These are phyloP conservation scores for Musa itinerans DNA, from an alignment of 176 grass and related monocot species.

Conservation along the genomic window DNA sequence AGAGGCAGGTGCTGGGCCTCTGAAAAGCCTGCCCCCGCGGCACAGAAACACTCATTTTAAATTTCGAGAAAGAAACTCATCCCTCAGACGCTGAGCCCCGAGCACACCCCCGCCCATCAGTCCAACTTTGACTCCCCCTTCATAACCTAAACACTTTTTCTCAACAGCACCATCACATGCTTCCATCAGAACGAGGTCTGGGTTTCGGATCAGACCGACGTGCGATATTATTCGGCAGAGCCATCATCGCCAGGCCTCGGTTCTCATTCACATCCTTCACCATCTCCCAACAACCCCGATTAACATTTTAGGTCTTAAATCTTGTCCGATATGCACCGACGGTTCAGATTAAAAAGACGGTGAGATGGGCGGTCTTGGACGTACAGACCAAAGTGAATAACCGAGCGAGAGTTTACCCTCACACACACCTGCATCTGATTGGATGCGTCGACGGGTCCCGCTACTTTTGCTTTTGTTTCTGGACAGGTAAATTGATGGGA, in stretches of 20 bases:
- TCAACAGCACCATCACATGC: not conserved
- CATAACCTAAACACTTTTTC: too few relatives aligned
- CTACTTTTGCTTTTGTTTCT: too few relatives aligned
- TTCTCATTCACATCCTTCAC: not conserved
- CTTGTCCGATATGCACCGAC: too few relatives aligned
- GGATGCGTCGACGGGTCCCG: too few relatives aligned
- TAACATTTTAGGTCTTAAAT: too few relatives aligned
- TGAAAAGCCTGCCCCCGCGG: conserved; percentile 6
- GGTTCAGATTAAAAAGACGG: too few relatives aligned
- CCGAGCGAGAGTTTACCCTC: too few relatives aligned
- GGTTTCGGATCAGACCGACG: not conserved
- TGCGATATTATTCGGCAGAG: not conserved
- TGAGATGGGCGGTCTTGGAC: too few relatives aligned
- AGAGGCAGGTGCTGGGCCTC: not conserved
- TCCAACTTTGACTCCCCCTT: not conserved
- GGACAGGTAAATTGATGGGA: too few relatives aligned
- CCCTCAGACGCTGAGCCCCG: conserved; percentile 1
- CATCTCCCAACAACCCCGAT: too few relatives aligned
- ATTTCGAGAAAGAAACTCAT: not conserved
- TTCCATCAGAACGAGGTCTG: not conserved
- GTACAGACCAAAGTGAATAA: too few relatives aligned
- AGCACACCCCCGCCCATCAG: not conserved
- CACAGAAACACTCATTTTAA: conserved; percentile 14
- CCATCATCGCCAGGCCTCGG: not conserved
- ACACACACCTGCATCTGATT: too few relatives aligned